phyloP scores from a whole-genome alignment of 768 basidiomycete species.

The Kwoniella mangroviensis region DNA sequence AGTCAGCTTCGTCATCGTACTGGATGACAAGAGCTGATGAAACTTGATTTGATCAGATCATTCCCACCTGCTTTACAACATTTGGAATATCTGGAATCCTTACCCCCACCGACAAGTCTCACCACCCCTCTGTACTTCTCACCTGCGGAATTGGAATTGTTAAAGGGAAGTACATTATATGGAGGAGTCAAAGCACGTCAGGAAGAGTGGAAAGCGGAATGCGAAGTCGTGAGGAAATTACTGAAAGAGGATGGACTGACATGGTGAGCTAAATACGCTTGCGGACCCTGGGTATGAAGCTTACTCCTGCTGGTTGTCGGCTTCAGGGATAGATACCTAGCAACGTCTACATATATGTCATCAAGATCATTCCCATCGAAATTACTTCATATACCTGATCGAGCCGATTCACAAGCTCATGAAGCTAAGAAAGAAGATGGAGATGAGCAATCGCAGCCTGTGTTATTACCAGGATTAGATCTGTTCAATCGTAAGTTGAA shows the following conservation, averaged over 20 bases:
- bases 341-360: slow-evolving; percentile 75
- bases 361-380: slow-evolving; percentile 90
- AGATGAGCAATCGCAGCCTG: slow-evolving; percentile 62
- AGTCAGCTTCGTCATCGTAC: background rate
- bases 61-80: slow-evolving; percentile 50
- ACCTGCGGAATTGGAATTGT: slow-evolving; percentile 65
- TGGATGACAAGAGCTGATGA: slow-evolving; percentile 6
- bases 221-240: slow-evolving; percentile 65
- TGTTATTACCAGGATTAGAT: slow-evolving; percentile 87
- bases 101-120: slow-evolving; percentile 67
- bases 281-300: background rate
- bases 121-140: slow-evolving; percentile 78
- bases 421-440: slow-evolving; percentile 22
- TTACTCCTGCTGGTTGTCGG: background rate
- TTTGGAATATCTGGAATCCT: slow-evolving; percentile 67
- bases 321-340: slow-evolving; percentile 71
- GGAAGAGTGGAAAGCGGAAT: slow-evolving; percentile 69
- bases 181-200: slow-evolving; percentile 74
- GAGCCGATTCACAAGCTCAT: slow-evolving; percentile 57
- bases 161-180: slow-evolving; percentile 79
- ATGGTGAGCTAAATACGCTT: slow-evolving; percentile 63
- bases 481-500: slow-evolving; percentile 67
- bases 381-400: slow-evolving; percentile 66
- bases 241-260: slow-evolving; percentile 62
- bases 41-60: background rate